Evolutionary conservation across 495 filamentous ascomycete species (phyloP).

Genomic region (Aspergillus ellipticus): DNA sequence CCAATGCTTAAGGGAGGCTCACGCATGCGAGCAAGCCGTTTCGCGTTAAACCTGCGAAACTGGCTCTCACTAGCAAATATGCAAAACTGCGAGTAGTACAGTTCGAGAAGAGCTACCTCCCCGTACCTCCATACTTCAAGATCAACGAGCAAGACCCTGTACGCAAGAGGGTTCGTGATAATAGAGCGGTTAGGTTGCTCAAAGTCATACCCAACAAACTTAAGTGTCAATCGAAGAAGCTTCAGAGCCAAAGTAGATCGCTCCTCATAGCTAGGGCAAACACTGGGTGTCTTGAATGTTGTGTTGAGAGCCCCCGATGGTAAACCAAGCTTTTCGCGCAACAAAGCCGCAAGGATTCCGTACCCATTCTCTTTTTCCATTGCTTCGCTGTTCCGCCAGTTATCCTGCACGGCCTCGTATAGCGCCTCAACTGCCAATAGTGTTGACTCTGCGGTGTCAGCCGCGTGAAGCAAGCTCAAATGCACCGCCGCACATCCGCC

Average conservation of each 20-base stretch:
- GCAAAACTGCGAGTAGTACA: slow-evolving; percentile 91
- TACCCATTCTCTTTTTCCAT: slow-evolving; percentile 97
- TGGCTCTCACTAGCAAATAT: slow-evolving; percentile 80
- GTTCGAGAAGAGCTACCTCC: slow-evolving; percentile 64
- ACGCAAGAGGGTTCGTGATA: slow-evolving; percentile 92
- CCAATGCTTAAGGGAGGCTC: slow-evolving; percentile 37
- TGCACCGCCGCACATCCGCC: slow-evolving; percentile 82
- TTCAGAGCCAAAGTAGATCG: slow-evolving; percentile 63
- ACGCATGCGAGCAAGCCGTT: slow-evolving; percentile 85
- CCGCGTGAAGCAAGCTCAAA: slow-evolving; percentile 75
- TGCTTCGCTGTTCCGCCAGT: slow-evolving; percentile 96
- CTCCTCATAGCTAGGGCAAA: slow-evolving; percentile 40
- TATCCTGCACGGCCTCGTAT: slow-evolving; percentile 77
- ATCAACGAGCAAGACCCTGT: slow-evolving; percentile 86
- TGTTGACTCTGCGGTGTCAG: slow-evolving; percentile 62
- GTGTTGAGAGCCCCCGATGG: slow-evolving; percentile 20
- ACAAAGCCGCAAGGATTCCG: slow-evolving; percentile 71
- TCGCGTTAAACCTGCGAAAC: slow-evolving; percentile 85
- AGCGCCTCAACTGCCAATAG: slow-evolving; percentile 78
- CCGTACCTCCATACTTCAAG: slow-evolving; percentile 86
- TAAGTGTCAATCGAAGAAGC: slow-evolving; percentile 71
- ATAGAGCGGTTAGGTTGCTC: slow-evolving; percentile 75
- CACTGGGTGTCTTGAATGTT: slow-evolving; percentile 33
- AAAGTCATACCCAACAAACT: slow-evolving; percentile 82
- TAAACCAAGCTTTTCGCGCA: slow-evolving; percentile 70